Evolutionary conservation across 2,329 filamentous ascomycete species (phyloP).

Genomic region (Claviceps monticola): DNA sequence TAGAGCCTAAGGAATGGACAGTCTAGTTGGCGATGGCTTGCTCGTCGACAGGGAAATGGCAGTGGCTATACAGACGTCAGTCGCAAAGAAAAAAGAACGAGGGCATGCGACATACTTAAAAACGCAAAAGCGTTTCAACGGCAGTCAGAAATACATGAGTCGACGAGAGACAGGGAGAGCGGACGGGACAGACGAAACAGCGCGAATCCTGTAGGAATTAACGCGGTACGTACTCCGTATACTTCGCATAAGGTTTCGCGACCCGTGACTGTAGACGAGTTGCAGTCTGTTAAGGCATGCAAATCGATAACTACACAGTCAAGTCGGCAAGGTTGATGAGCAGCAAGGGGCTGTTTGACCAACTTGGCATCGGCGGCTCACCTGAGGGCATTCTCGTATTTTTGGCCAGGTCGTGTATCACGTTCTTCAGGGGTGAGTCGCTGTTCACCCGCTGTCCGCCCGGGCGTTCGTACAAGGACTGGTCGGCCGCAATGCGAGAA

Average conservation of each 20-base stretch:
- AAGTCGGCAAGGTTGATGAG: background rate
- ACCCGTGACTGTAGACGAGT: background rate
- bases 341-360: background rate
- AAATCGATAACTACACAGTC: no score
- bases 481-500: conserved; percentile 5
- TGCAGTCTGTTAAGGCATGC: no score
- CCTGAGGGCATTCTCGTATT: conserved; percentile 7
- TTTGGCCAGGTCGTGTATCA: conserved; percentile 5
- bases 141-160: background rate
- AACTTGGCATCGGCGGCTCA: background rate
- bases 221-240: background rate
- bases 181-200: background rate
- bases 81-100: background rate
- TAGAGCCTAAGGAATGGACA: background rate
- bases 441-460: background rate
- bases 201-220: background rate
- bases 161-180: background rate
- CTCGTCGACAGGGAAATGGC: background rate
- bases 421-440: background rate
- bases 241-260: background rate
- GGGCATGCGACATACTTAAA: background rate
- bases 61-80: background rate
- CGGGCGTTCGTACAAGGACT: background rate
- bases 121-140: background rate
- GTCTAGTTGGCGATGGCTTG: background rate